Evolutionary conservation across 352 stramenopile species (phyloP), one percentile per base, ranked within the genome.

Genomic region (Aphanomyces invadans): DNA sequence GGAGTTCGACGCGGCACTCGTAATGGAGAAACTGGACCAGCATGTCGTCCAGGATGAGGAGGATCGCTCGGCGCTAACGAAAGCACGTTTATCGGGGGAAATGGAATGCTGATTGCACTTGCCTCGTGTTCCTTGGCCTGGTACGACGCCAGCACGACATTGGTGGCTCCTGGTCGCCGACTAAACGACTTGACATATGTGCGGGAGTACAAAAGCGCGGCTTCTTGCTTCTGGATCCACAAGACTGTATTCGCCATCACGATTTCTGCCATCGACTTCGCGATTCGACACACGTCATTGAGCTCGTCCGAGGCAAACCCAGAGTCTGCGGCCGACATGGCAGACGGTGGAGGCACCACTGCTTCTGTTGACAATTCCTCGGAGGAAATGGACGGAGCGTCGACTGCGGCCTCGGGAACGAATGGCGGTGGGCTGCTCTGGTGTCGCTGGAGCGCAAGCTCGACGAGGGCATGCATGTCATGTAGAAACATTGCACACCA

Each of bases 31-130:
- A 71, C 21, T 87, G 75, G 0, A 63, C 1, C 25, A 89, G 62
- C 71, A 90, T 78, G 62, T 89, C 80, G 19, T 90, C 74, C 17
- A 89, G 60, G 51, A 89, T 81, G 4, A 74, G 73, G 0, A 49
- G 33, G 12, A 80, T 76, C 2, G 77, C 80, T 19, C 88, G 74
- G 3, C 36, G 48, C 62, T 63, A 63, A n/a, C n/a, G n/a, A n/a
- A n/a, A n/a, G n/a, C n/a, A n/a, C n/a, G n/a, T n/a, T n/a, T n/a
- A n/a, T n/a, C n/a, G n/a, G n/a, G n/a, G n/a, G n/a, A n/a, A n/a
- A n/a, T n/a, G n/a, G n/a, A n/a, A n/a, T n/a, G n/a, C n/a, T n/a
- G n/a, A n/a, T n/a, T n/a, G n/a, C n/a, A n/a, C 28, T 11, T 69
- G 53, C 48, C 52, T 63, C 31, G 39, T 49, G 33, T 36, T 48